phyloP scores from a whole-genome alignment of 306 rosid species.

The Quercus berberidifolia region DNA sequence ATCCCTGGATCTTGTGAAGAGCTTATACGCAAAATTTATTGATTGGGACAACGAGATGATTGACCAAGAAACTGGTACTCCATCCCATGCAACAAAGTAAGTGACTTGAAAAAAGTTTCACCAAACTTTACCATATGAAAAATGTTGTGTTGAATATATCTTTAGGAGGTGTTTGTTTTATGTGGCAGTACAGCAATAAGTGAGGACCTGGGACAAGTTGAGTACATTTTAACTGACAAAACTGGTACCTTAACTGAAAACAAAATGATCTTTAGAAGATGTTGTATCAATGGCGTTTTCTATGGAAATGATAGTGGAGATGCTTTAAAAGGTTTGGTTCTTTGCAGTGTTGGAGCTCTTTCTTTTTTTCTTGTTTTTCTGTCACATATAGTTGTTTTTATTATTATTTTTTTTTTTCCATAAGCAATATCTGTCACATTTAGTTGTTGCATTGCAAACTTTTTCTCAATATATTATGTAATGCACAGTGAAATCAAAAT shows the following conservation, averaged over 20 bases:
- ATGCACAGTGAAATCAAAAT: background rate
- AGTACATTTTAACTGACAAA: conserved; percentile 97
- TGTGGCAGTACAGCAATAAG: conserved; percentile 99
- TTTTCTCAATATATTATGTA: background rate
- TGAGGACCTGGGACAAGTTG: conserved; percentile 99
- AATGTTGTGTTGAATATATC: conserved; percentile 11
- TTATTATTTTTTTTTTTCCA: too few relatives aligned
- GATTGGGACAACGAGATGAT: conserved; percentile 93
- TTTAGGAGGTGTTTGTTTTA: conserved; percentile 45
- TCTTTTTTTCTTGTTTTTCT: conserved; percentile 17
- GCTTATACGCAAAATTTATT: conserved; percentile 94
- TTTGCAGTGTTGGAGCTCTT: conserved; percentile 8
- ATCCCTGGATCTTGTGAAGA: conserved; percentile 93
- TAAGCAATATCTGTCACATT: conserved; percentile 6
- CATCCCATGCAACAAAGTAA: conserved; percentile 96
- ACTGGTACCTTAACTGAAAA: conserved; percentile 97
- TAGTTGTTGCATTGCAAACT: conserved; percentile 13
- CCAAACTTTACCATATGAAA: conserved; percentile 15
- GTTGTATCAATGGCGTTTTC: conserved; percentile 74
- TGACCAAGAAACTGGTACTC: conserved; percentile 76
- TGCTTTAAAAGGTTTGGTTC: conserved; percentile 83
- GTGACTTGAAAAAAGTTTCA: conserved; percentile 26
- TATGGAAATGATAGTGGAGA: conserved; percentile 92
- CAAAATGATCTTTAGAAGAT: conserved; percentile 95
- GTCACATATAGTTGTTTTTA: conserved; percentile 4